These are phyloP conservation scores for Lunasporangiospora selenospora DNA, from an alignment of 192 early-diverging fungal species.

Conservation along the genomic window DNA sequence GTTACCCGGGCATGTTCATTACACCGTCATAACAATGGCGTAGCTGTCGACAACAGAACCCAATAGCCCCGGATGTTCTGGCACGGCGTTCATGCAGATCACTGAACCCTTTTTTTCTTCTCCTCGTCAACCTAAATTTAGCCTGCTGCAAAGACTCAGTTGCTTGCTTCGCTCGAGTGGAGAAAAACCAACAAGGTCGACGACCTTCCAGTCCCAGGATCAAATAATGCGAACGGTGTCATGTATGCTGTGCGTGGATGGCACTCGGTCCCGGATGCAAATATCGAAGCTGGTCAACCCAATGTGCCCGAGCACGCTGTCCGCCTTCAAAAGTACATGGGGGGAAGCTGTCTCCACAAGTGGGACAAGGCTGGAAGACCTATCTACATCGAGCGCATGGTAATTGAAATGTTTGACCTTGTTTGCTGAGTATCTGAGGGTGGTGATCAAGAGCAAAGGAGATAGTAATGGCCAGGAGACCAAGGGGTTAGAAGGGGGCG, in stretches of 20 bases:
- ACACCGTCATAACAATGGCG: no score
- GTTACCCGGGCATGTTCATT: no score
- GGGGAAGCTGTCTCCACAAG: constrained; percentile 83
- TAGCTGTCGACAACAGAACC: no score
- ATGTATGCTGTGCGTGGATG: constrained; percentile 75
- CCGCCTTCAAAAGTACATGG: constrained; percentile 68
- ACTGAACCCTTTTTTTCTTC: neutral
- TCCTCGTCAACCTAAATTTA: no score
- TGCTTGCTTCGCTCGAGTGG: constrained; percentile 67
- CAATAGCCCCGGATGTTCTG: neutral
- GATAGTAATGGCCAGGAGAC: neutral
- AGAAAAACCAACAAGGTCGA: constrained; percentile 64
- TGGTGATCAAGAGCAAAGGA: neutral
- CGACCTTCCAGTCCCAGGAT: constrained; percentile 60
- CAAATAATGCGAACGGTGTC: constrained; percentile 62
- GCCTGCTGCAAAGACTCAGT: constrained; percentile 65
- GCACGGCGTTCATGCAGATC: neutral
- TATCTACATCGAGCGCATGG: constrained; percentile 91
- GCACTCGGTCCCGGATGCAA: constrained; percentile 65
- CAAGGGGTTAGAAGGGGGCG: no score
- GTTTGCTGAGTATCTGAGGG: no score
- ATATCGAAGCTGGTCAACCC: constrained; percentile 60
- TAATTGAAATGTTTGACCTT: no score
- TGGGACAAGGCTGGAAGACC: constrained; percentile 89
- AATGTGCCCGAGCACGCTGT: constrained; percentile 69